A percentile compares a stretch with the other conserved stretches of the same genome.
Conservation (phyloP, 2,329 filamentous ascomycete genomes). For the Sphaerostilbella broomeana region DNA sequence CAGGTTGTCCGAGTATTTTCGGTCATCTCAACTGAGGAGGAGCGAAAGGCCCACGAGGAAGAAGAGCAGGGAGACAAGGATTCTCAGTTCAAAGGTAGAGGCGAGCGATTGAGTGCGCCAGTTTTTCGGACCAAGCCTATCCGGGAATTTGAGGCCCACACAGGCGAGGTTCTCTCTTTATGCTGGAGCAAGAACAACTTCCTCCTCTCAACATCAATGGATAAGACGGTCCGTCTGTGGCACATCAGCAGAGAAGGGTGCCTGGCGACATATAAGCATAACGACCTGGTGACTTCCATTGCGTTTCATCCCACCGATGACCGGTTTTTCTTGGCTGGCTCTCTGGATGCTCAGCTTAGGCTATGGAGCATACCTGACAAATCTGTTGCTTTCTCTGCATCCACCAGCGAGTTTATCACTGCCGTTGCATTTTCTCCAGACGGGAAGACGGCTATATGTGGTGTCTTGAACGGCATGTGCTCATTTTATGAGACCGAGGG, state of each 20-base stretch:
- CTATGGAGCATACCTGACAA: constrained; percentile 98
- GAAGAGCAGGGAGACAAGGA: constrained; percentile 47
- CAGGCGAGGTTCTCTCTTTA: constrained; percentile 77
- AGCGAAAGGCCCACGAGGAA: constrained; percentile 66
- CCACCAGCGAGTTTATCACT: constrained; percentile 81
- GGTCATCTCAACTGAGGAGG: constrained; percentile 75
- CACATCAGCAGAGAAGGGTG: constrained; percentile 81
- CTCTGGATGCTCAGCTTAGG: constrained; percentile 77
- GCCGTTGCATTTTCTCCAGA: constrained; percentile 91
- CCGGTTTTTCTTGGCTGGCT: constrained; percentile 92
- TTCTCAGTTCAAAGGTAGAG: constrained; percentile 24
- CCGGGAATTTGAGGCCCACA: constrained; percentile 77
- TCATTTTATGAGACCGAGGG: constrained; percentile 91
- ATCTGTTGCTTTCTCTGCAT: constrained; percentile 73
- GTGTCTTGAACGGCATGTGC: constrained; percentile 77
- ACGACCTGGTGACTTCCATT: constrained; percentile 90
- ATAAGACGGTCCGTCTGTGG: constrained; percentile 94
- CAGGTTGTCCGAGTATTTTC: constrained; percentile 80
- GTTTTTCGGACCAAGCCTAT: constrained; percentile 78
- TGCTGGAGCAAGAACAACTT: constrained; percentile 99
- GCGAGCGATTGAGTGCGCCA: constrained; percentile 72
- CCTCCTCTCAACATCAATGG: constrained; percentile 90
- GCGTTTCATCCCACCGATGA: constrained; percentile 93
- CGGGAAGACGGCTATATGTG: constrained; percentile 82
- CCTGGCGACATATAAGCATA: constrained; percentile 88